Evolutionary conservation across 352 stramenopile species (phyloP).

Genomic region (Saprolegnia parasitica): DNA sequence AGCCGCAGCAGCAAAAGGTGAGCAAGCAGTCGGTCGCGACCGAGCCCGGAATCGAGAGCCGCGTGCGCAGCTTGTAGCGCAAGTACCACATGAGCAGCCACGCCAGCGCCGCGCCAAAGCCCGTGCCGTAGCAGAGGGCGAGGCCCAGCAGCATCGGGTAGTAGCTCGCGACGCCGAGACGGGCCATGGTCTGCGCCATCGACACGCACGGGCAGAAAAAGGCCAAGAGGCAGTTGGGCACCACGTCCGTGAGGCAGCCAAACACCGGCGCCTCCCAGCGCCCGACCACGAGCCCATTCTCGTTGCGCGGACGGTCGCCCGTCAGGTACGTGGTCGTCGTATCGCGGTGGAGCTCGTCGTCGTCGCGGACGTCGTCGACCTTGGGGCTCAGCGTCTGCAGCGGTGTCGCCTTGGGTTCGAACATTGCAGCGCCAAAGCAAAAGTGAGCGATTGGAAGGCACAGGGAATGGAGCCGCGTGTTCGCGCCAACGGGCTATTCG

Average conservation of each 20-base stretch:
- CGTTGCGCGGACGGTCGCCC: constrained; percentile 31
- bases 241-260: constrained; percentile 21
- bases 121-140: neutral
- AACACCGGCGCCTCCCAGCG: constrained; percentile 15
- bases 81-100: constrained; percentile 25
- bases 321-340: neutral
- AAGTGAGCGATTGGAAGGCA: too few species aligned
- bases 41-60: constrained; percentile 63
- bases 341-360: neutral
- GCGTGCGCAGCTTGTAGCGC: constrained; percentile 52
- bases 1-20: constrained; percentile 61
- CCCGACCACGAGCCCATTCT: constrained; percentile 25
- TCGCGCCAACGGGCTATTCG: too few species aligned
- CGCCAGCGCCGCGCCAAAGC: neutral
- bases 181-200: constrained; percentile 21
- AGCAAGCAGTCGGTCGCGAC: constrained; percentile 44
- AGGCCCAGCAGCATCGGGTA: neutral
- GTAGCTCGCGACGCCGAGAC: constrained; percentile 23
- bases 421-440: too few species aligned
- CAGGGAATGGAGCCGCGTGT: too few species aligned
- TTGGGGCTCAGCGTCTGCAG: neutral
- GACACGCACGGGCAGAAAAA: constrained; percentile 28
- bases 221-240: constrained; percentile 23
- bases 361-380: neutral
- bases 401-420: too few species aligned